Percentiles rank a stretch among this genome's conserved stretches.
Evolutionary conservation across 2,329 filamentous ascomycete species (phyloP).

Genomic region (Ceratocystis diversiconidia): DNA sequence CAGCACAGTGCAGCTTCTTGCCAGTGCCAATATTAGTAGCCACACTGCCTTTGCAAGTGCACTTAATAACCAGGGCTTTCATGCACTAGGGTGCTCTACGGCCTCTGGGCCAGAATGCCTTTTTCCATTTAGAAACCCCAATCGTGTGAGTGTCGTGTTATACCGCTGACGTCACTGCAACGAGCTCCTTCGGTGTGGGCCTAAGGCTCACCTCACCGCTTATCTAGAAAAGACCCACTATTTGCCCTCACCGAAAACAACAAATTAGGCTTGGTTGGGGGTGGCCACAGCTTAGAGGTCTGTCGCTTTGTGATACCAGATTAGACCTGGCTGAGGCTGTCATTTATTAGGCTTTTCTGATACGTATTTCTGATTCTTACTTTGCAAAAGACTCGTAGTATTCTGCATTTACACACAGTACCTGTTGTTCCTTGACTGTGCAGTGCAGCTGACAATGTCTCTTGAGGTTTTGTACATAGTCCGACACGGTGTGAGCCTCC

Average conservation of each 20-base stretch:
- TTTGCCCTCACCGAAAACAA: not conserved
- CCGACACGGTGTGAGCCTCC: conserved; percentile 53
- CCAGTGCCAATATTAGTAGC: not conserved
- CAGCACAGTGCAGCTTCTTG: no score
- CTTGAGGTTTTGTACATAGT: conserved; percentile 60
- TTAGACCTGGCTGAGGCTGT: not conserved
- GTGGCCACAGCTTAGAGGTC: not conserved
- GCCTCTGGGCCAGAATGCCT: no score
- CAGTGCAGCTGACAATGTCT: conserved; percentile 33
- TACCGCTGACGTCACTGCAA: not conserved
- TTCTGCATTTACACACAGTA: not conserved
- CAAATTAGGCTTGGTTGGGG: not conserved
- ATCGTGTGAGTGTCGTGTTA: no score
- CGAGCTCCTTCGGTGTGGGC: not conserved
- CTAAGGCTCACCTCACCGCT: not conserved
- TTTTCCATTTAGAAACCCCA: no score
- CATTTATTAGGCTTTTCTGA: not conserved
- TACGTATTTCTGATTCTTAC: not conserved
- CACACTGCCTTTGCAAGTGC: not conserved
- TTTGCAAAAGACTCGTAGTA: not conserved
- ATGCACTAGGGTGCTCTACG: no score
- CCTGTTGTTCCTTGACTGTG: not conserved
- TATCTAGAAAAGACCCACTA: not conserved
- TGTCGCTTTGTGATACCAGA: not conserved
- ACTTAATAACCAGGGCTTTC: no score